Percentiles rank a stretch among this genome's conserved stretches.
Evolutionary conservation across 2,329 filamentous ascomycete genomes (phyloP).

Genomic region (Aspergillus proliferans): DNA sequence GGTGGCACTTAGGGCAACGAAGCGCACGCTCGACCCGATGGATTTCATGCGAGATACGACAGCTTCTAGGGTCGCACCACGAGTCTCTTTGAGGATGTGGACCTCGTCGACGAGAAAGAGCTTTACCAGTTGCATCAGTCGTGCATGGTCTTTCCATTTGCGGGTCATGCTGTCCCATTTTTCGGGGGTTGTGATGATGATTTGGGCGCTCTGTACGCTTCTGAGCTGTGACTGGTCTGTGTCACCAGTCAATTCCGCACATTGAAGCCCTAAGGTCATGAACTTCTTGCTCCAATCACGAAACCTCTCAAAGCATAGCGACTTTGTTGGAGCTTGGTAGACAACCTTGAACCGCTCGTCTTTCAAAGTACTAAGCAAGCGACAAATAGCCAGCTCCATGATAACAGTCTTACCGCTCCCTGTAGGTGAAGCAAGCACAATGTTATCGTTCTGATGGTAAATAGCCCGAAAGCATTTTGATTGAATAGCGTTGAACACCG

Average conservation of each 20-base stretch:
- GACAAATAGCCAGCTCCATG: conserved; percentile 75
- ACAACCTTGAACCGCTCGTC: conserved; percentile 68
- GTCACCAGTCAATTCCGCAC: conserved; percentile 76
- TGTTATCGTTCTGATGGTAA: conserved; percentile 64
- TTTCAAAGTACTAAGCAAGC: conserved; percentile 52
- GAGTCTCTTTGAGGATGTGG: conserved; percentile 72
- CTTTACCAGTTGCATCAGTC: conserved; percentile 66
- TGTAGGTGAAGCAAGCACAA: conserved; percentile 75
- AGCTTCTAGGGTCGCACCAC: conserved; percentile 74
- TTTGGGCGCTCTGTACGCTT: conserved; percentile 65
- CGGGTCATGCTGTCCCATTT: conserved; percentile 89
- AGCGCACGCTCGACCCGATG: conserved; percentile 66
- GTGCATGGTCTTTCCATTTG: conserved; percentile 76
- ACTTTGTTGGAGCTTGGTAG: conserved; percentile 80
- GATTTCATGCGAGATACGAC: conserved; percentile 85
- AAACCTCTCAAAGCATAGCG: conserved; percentile 69
- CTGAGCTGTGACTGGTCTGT: conserved; percentile 62
- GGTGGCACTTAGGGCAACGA: conserved; percentile 75
- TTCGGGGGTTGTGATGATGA: conserved; percentile 83
- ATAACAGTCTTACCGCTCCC: conserved; percentile 80
- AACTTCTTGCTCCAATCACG: conserved; percentile 76
- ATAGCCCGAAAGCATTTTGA: conserved; percentile 67
- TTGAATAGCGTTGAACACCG: conserved; percentile 74
- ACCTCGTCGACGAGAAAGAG: conserved; percentile 84
- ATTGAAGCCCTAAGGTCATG: conserved; percentile 57